These are phyloP conservation scores for Drechslerella dactyloides DNA, from an alignment of 2,329 filamentous ascomycete species.

Conservation along the genomic window DNA sequence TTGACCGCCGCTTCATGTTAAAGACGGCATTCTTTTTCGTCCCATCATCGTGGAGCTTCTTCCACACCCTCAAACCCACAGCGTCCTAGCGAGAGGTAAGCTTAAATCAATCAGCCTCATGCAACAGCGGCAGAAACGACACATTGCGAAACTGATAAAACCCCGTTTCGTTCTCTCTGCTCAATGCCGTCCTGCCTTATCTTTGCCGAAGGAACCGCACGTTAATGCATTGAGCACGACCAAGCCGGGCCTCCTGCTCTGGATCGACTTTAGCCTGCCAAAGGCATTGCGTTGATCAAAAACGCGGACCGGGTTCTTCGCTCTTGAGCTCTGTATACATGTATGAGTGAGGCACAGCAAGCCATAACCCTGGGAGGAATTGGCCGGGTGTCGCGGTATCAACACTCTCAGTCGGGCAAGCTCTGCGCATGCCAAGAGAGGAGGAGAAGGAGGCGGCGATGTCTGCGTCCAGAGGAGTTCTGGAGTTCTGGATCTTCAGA, in stretches of 20 bases:
- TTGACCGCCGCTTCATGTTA: slow-evolving; percentile 11
- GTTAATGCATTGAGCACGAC: slow-evolving; percentile 9
- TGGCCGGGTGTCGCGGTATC: slow-evolving; percentile 47
- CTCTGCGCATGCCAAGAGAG: slow-evolving; percentile 37
- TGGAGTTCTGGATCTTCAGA: slow-evolving; percentile 50
- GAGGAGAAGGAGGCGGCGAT: slow-evolving; percentile 35
- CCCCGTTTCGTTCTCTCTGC: slow-evolving; percentile 25
- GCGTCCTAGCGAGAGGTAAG: slow-evolving; percentile 1
- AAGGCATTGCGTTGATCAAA: slow-evolving; percentile 25
- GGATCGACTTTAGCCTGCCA: slow-evolving; percentile 18
- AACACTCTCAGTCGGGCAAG: slow-evolving; percentile 29
- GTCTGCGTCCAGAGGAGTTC: slow-evolving; percentile 47
- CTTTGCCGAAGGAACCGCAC: slow-evolving; percentile 28
- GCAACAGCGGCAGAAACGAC: slow-evolving; percentile 48
- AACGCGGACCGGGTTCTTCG: background rate
- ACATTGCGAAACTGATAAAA: slow-evolving; percentile 26
- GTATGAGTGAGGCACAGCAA: slow-evolving; percentile 35
- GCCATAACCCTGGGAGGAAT: background rate
- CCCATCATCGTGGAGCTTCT: slow-evolving; percentile 37
- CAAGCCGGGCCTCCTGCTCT: no score
- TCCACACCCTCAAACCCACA: slow-evolving; percentile 20
- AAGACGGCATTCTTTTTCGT: slow-evolving; percentile 36
- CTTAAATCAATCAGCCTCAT: slow-evolving; percentile 43
- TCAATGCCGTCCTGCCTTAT: slow-evolving; percentile 23
- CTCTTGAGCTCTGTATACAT: background rate